Evolutionary conservation across 768 basidiomycete genomes (phyloP), one percentile per base, ranked within the genome.

Genomic region (Suillus weaverae): DNA sequence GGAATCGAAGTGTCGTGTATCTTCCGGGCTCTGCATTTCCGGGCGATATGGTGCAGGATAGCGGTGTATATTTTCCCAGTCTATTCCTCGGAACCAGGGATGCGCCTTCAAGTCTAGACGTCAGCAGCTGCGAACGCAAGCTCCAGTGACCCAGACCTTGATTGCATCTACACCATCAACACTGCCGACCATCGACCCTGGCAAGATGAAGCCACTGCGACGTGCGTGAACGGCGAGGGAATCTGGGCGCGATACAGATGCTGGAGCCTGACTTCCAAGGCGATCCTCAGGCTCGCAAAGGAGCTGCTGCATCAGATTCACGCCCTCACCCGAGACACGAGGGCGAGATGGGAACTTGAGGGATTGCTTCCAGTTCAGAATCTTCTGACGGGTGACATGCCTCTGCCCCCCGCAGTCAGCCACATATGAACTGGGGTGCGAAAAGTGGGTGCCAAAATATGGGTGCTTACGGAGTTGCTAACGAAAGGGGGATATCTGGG

Each of bases 271-370:
- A 56, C 90, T 91, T 44, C 93, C 95, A 56, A 99, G 83, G 60
- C 97, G 89, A 76, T 97, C 94, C 79, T 98, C 95, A 8, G 95
- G 90, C 77, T 99, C 97, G 76, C 97, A 98, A 38, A 98, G 86
- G 32, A 98, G 84, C 69, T 88, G 88, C 71, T 90, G 85, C 86
- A 99, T 92, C 71, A 98, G 81, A 79, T 89, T 89, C 67, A 93
- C 84, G 60, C 90, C 95, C 78, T 94, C 93, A 74, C 88, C 87
- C 60, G 95, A 95, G 64, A 96, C 89, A 64, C 84, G 86, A 65
- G 95, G 95, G 66, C 88, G 86, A 33, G 87, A 77, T 6, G 96
- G 95, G 78, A 98, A 99, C 65, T 90, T 89, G 68, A 98, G 83
- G 32, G 90, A 86, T 74, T 90, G 89, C 67, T 89, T 89, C 95